Evolutionary conservation across 2,329 filamentous ascomycete genomes (phyloP), one percentile per base, ranked within the genome.

Genomic region (Aureobasidium melanogenum): DNA sequence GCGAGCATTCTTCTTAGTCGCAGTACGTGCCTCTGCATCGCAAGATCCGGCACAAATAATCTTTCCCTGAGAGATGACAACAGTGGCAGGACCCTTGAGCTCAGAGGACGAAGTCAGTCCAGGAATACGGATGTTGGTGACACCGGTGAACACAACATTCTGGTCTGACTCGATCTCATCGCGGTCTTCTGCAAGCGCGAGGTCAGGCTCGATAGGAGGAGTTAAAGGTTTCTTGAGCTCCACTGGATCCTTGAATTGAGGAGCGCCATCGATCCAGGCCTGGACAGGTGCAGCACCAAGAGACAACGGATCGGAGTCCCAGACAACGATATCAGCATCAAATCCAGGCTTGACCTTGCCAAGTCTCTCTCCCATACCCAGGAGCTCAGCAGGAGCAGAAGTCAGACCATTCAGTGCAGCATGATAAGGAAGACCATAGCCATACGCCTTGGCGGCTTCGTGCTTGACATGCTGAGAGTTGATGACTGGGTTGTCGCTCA

Each of bases 381-480:
- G 68, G 1, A 75, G 68, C 61, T 74, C 71, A 15, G 75, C 75
- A 39, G 74, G 70, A 6, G 72, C 72, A 56, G 69, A 73, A 0
- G 75, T 77, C 1, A 77, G 72, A 8, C 72, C 70, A 12, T 72
- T 71, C 1, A 77, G 64, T 2, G 75, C 75, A 14, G 68, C 74
- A 59, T 76, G 72, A 51, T 76, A 76, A 6, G 73, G 72, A 8
- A 77, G 60, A 0, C 75, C 75, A 63, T 75, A 72, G 12, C 69
- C 69, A 63, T 77, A 75, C 0, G 76, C 76, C 61, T 76, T 77
- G 2, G 76, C 75, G 5, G 77, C 76, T 65, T 79, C 86, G 51
- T 87, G 86, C 0, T 88, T 75, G 3, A 88, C 84, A 64, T 88
- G 85, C 69, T 88, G 86, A 0, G 85, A 85, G 66, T 88, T 88